Conservation (phyloP, 2,329 filamentous ascomycete species). For the Diaporthe sp. region DNA sequence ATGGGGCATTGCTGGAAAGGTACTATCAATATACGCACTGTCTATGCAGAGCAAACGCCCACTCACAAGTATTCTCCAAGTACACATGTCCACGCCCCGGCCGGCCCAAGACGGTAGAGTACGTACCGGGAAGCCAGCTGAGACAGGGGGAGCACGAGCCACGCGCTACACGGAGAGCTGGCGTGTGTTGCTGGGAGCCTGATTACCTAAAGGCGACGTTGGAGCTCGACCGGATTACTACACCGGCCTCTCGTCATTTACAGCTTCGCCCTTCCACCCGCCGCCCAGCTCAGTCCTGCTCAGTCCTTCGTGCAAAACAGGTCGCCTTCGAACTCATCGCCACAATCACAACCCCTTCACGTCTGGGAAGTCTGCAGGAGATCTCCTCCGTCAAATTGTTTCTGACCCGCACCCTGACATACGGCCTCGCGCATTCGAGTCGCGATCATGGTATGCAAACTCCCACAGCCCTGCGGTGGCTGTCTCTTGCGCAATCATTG, state of each 20-base stretch:
- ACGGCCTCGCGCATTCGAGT: slow-evolving; percentile 17
- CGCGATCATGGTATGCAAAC: slow-evolving; percentile 41
- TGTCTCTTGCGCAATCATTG: background rate
- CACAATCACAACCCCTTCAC: background rate
- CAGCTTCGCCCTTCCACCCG: slow-evolving; percentile 24
- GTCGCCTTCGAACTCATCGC: background rate
- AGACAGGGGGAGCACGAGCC: slow-evolving; percentile 6
- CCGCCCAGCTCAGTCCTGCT: background rate
- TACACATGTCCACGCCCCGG: background rate
- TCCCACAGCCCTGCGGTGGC: background rate
- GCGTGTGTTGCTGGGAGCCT: slow-evolving; percentile 34
- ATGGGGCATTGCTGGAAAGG: background rate
- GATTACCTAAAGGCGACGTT: slow-evolving; percentile 33
- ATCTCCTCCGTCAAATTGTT: background rate
- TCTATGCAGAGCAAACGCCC: background rate
- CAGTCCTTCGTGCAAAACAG: background rate
- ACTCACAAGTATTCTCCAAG: background rate
- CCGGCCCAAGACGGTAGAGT: background rate
- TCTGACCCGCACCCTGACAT: background rate
- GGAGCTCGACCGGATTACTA: background rate
- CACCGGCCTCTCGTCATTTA: slow-evolving; percentile 10
- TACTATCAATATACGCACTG: background rate
- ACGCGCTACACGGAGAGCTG: slow-evolving; percentile 23
- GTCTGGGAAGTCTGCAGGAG: background rate
- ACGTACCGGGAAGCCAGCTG: slow-evolving; percentile 1